These are phyloP conservation scores for Metroxylon sagu DNA, from an alignment of 176 grass and related monocot genomes.

Conservation along the genomic window DNA sequence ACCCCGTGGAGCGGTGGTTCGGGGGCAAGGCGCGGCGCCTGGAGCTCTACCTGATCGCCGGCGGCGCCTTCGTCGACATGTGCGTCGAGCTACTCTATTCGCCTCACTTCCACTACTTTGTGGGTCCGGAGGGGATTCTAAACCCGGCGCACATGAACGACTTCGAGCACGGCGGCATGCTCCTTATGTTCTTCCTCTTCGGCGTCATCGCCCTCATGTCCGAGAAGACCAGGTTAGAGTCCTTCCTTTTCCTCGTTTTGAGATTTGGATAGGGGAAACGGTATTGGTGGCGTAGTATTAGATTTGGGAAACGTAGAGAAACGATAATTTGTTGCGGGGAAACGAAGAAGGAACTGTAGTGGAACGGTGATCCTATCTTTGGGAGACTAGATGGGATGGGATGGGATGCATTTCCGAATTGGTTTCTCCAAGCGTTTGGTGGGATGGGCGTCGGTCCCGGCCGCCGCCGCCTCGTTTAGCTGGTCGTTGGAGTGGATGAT, in stretches of 20 bases:
- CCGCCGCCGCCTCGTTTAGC: too few species aligned
- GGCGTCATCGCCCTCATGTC: conserved; percentile 54
- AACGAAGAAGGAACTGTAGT: too few species aligned
- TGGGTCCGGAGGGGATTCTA: conserved; percentile 25
- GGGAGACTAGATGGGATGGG: too few species aligned
- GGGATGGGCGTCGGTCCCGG: too few species aligned
- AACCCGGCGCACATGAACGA: conserved; percentile 87
- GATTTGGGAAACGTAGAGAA: too few species aligned
- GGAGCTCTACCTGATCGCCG: conserved; percentile 70
- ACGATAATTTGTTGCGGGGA: too few species aligned
- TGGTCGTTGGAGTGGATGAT: too few species aligned
- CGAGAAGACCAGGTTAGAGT: conserved; percentile 51
- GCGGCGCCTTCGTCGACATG: conserved; percentile 77
- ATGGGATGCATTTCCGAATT: too few species aligned
- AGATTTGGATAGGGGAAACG: too few species aligned
- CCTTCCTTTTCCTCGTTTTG: neutral
- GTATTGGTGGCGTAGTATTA: too few species aligned
- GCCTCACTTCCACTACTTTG: conserved; percentile 55
- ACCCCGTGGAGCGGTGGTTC: conserved; percentile 22
- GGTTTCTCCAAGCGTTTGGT: too few species aligned
- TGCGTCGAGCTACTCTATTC: conserved; percentile 93
- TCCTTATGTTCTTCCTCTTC: conserved; percentile 93
- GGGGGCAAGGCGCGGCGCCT: conserved; percentile 23
- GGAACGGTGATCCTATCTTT: too few species aligned
- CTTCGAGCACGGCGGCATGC: conserved; percentile 92